Evolutionary conservation across 495 filamentous ascomycete species (phyloP).

Genomic region (Friedmanniomyces simplex): DNA sequence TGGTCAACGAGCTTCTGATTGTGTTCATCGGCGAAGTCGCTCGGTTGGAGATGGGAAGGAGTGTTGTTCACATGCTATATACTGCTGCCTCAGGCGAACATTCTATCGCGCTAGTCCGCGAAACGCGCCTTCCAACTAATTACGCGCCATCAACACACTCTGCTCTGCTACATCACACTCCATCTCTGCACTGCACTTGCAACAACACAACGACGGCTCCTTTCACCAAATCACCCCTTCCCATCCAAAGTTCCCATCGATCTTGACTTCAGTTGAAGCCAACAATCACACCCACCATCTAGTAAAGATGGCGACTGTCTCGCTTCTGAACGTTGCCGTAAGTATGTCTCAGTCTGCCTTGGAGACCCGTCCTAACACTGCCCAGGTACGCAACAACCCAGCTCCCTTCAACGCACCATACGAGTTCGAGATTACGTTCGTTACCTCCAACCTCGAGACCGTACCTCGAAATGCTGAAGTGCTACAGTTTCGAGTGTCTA

Average conservation of each 20-base stretch:
- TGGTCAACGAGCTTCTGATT: neutral
- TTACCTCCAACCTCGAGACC: neutral
- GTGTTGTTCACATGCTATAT: too few species aligned
- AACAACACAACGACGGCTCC: too few species aligned
- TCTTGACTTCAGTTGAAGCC: too few species aligned
- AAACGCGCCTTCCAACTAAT: too few species aligned
- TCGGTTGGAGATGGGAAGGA: too few species aligned
- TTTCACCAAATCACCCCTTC: neutral
- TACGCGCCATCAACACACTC: too few species aligned
- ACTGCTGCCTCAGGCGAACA: too few species aligned
- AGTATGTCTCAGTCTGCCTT: neutral
- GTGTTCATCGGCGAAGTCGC: too few species aligned
- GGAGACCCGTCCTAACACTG: neutral
- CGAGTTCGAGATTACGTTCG: conserved; percentile 96
- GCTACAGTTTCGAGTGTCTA: conserved; percentile 69
- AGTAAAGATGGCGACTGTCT: conserved; percentile 78
- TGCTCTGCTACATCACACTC: too few species aligned
- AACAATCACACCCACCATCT: too few species aligned
- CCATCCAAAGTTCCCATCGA: neutral
- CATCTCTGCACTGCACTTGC: too few species aligned
- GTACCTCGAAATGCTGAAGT: neutral
- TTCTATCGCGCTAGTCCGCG: too few species aligned
- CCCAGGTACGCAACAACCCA: conserved; percentile 73
- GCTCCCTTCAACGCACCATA: conserved; percentile 81
- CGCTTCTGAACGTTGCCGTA: conserved; percentile 79